A percentile compares a stretch with the other conserved stretches of the same genome.
These are phyloP conservation scores for Gonium pectorale DNA, from an alignment of 139 green algal species.

Conservation along the genomic window DNA sequence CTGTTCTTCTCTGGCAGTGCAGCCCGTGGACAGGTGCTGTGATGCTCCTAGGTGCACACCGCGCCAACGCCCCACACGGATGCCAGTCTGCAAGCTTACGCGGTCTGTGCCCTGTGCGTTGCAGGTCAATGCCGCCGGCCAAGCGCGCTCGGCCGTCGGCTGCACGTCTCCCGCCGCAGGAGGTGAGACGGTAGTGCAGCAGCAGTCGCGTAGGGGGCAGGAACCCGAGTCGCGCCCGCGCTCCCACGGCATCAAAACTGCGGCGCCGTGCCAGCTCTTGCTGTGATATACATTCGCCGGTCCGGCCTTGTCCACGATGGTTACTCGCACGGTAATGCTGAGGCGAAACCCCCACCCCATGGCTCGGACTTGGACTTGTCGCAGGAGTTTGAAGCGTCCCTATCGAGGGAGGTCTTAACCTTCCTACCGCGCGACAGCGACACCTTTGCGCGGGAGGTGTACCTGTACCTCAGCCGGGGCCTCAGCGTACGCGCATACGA, in stretches of 20 bases:
- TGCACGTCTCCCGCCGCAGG: background rate
- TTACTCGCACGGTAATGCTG: background rate
- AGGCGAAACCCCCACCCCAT: background rate
- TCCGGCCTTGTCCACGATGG: background rate
- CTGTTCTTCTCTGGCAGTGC: too few relatives aligned
- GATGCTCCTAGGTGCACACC: background rate
- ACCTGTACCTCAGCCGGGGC: background rate
- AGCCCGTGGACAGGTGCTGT: background rate
- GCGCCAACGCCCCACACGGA: background rate
- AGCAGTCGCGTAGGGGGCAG: background rate
- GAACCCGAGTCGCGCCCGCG: background rate
- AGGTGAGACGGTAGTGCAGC: background rate
- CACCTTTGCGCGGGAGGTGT: background rate
- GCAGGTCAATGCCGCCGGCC: constrained; percentile 6
- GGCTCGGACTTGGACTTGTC: background rate
- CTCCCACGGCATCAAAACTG: background rate
- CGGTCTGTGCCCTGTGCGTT: background rate
- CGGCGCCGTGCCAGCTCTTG: background rate
- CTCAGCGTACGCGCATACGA: constrained; percentile 3
- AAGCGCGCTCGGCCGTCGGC: background rate
- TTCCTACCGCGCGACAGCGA: background rate
- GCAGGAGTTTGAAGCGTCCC: constrained; percentile 1
- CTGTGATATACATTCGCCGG: too few relatives aligned
- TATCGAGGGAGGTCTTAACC: background rate
- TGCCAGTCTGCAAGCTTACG: background rate